A percentile compares a stretch with the other conserved stretches of the same genome.
Conservation (phyloP, 305 asterid species). For the Fraxinus paxiana region DNA sequence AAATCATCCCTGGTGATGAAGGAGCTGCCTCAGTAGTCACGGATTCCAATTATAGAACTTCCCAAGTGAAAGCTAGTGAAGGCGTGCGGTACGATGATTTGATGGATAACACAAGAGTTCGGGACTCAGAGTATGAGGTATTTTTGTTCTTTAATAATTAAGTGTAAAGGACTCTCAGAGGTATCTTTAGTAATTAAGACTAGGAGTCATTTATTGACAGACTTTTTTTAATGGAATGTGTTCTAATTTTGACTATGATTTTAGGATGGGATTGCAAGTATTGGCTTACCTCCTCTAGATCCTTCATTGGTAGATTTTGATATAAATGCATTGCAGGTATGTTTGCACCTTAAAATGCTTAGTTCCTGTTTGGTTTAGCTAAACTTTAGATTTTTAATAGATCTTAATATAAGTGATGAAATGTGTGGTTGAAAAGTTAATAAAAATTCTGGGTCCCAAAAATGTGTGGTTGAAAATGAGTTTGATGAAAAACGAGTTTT, state of each 20-base stretch:
- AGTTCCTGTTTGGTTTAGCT: not conserved
- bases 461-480: not conserved
- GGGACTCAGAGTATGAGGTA: conserved; percentile 60
- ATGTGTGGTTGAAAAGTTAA: not conserved
- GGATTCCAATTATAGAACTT: conserved; percentile 35
- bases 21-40: conserved; percentile 31
- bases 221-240: conserved; percentile 11
- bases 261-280: conserved; percentile 44
- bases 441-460: not conserved
- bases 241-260: conserved; percentile 22
- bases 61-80: conserved; percentile 38
- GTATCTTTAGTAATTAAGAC: not conserved
- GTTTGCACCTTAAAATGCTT: conserved; percentile 3
- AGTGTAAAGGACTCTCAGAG: not conserved
- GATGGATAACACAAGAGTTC: conserved; percentile 41
- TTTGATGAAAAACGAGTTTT: not conserved
- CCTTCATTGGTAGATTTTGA: conserved; percentile 51
- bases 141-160: conserved; percentile 9
- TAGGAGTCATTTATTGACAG: not conserved
- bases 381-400: not conserved
- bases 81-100: conserved; percentile 41
- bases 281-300: conserved; percentile 53
- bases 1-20: conserved; percentile 32
- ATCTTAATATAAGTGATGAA: not conserved
- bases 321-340: conserved; percentile 65